phyloP scores from a whole-genome alignment of 352 stramenopile genomes.

The Phytophthora citricola region DNA sequence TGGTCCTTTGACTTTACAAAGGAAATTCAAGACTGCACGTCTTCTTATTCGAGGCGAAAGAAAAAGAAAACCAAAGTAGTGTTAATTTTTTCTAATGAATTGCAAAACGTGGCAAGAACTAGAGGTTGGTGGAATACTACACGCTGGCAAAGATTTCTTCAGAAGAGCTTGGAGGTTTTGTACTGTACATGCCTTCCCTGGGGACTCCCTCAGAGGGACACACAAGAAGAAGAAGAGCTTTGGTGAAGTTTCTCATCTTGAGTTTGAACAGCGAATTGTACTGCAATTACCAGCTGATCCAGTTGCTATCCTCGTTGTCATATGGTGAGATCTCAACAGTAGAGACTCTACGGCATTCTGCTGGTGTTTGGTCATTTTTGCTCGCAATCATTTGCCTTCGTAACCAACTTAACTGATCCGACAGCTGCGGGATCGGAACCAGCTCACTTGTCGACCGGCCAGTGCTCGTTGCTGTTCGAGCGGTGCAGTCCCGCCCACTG shows the following conservation, averaged over 20 bases:
- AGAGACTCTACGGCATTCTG: neutral
- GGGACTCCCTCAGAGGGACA: too few species aligned
- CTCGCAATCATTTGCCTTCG: neutral
- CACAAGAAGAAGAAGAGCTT: too few species aligned
- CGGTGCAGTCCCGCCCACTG: neutral
- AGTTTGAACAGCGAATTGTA: too few species aligned
- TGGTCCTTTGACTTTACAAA: neutral
- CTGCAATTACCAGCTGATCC: neutral
- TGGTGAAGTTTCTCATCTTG: neutral
- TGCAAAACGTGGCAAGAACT: too few species aligned
- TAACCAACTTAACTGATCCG: neutral
- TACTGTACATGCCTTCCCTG: too few species aligned
- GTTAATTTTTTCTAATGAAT: too few species aligned
- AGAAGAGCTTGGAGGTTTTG: too few species aligned
- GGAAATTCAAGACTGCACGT: neutral
- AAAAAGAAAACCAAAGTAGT: too few species aligned
- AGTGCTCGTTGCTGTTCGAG: slow-evolving; percentile 3
- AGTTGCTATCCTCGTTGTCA: slow-evolving; percentile 3
- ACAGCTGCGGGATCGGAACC: slow-evolving; percentile 21
- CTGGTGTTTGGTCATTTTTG: neutral
- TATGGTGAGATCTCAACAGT: neutral
- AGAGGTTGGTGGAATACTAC: too few species aligned
- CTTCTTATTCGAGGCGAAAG: slow-evolving; percentile 13
- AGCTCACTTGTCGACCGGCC: slow-evolving; percentile 9
- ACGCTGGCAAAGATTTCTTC: too few species aligned